Base-by-base conservation (phyloP, 495 filamentous ascomycete genomes). In the Bryoglossum gracile region DNA sequence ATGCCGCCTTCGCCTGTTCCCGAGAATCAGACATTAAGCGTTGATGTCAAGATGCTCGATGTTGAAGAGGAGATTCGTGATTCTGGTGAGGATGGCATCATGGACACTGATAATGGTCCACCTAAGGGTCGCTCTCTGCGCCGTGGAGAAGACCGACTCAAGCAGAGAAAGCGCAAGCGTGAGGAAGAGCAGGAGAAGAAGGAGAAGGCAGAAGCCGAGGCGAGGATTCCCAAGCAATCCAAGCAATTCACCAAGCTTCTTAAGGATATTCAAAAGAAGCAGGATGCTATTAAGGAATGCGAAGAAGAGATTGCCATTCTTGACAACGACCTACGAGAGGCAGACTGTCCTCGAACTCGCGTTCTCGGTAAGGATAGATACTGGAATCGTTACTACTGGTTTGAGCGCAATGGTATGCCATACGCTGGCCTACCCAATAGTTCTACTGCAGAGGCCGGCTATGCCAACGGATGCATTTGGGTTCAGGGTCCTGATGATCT, bases 331-430 rank as follows among this genome's bases (percentile, higher is more conserved):
- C 75, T 98, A 28, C 82, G 92, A 43, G 89, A 97, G 65, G 84
- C 88, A 34, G 88, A 95, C 62, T 94, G 91, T 59, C 85, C 88
- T 32, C 84, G 92, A 42, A 95, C 89, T 11, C 81, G 84, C 47
- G 80, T 88, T 43, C 74, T 98, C 9, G 92, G 92, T 36, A 87
- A 88, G 53, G 92, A 98, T 62, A 79, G 92, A 19, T 98, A 94
- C 71, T 95, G 87, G 80, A 98, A 97, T 61, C 86, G 89, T 17
- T 98, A 97, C 62, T 96, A 89, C 73, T 98, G 91, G 91, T 95
- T 96, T 62, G 92, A 98, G 66, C 84, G 90, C 30, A 98, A 97
- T 60, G 92, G 89, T 22, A 96, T 97, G 92, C 94, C 92, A 1
- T 95, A 87, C 61, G 88, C 72, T 38, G 94, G 94, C 2, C 70